Evolutionary conservation across 192 early-diverging fungal species (phyloP), one percentile per base, ranked within the genome.

Genomic region (Entomortierella chlamydospora): DNA sequence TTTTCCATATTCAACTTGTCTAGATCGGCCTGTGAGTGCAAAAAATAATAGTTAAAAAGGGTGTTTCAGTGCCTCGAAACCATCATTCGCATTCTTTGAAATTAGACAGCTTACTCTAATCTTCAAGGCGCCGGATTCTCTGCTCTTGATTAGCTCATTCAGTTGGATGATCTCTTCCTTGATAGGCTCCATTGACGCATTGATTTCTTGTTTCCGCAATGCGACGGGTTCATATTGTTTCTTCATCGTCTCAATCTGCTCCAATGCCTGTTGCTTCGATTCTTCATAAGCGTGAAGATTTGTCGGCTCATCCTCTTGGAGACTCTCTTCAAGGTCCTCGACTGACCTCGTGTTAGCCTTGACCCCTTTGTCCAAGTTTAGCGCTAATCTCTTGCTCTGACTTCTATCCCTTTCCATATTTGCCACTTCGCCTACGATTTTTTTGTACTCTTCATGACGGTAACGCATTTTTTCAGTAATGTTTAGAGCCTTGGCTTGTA

Each of bases 231-330:
- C 83, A 61, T 88, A 92, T 70, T 92, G 90, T 28, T 81, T 85
- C 49, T 82, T 79, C 61, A 89, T 83, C 37, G 85, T 76, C 70
- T 89, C 89, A 41, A 91, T 84, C 67, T 89, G 76, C 10, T 61
- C 52, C 11, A 86, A 68, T 17, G 84, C 65, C 52, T 80, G 72
- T 59, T 89, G 79, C 60, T 73, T 83, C 4, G 81, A 76, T 37
- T 87, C 84, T 64, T 90, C 88, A 42, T 90, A 83, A 29, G 88
- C 87, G 0, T 83, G 70, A 54, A 92, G 73, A 65, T 92, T 88
- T 20, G 87, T 87, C 1, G 90, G 89, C 62, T 91, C 87, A 22
- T 90, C 84, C 72, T 91, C 88, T 66, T 83, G 83, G 23, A 79
- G 7, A 0, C 49, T 37, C 4, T 31, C 62, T 23, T 41, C 31